Conservation (phyloP, 352 stramenopile species). For the Globisporangium carolinianum region DNA sequence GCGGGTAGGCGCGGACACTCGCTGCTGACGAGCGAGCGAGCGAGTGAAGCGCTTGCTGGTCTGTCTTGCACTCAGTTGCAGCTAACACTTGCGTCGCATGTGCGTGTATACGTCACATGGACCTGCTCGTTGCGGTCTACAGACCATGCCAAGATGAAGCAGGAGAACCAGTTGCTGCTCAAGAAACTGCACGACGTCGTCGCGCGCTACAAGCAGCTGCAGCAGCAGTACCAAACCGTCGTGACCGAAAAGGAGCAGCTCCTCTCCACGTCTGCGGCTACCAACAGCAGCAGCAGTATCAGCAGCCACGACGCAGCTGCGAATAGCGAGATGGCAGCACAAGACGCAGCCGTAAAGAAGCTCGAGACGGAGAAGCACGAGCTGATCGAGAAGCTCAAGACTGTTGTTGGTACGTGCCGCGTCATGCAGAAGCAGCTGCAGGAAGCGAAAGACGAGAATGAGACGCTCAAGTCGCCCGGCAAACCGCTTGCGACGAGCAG, state of each 20-base stretch:
- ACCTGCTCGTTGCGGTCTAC: not conserved
- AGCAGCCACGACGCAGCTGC: not conserved
- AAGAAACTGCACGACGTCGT: slow-evolving; percentile 55
- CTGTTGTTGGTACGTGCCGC: slow-evolving; percentile 57
- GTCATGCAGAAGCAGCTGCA: slow-evolving; percentile 71
- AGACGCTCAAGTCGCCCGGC: slow-evolving; percentile 25
- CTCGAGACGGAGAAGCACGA: slow-evolving; percentile 63
- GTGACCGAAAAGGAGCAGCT: slow-evolving; percentile 20
- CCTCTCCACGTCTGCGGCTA: not conserved
- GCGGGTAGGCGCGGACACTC: no score
- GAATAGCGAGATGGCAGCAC: slow-evolving; percentile 9
- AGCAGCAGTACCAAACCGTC: slow-evolving; percentile 39
- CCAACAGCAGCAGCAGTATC: not conserved
- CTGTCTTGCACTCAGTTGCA: no score
- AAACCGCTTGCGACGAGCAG: slow-evolving; percentile 15
- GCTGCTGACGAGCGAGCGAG: not conserved
- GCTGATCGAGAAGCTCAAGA: slow-evolving; percentile 74
- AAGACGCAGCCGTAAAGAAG: slow-evolving; percentile 29
- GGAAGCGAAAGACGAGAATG: slow-evolving; percentile 51
- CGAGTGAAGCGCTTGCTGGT: no score
- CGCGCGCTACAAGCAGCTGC: slow-evolving; percentile 38
- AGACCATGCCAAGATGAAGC: slow-evolving; percentile 33
- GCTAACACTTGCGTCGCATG: no score
- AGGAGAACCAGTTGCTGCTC: slow-evolving; percentile 49
- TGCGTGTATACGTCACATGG: not conserved